Evolutionary conservation across 371 early-diverging fungal species (phyloP), one percentile per base, ranked within the genome.

Genomic region (Mucor indicus): DNA sequence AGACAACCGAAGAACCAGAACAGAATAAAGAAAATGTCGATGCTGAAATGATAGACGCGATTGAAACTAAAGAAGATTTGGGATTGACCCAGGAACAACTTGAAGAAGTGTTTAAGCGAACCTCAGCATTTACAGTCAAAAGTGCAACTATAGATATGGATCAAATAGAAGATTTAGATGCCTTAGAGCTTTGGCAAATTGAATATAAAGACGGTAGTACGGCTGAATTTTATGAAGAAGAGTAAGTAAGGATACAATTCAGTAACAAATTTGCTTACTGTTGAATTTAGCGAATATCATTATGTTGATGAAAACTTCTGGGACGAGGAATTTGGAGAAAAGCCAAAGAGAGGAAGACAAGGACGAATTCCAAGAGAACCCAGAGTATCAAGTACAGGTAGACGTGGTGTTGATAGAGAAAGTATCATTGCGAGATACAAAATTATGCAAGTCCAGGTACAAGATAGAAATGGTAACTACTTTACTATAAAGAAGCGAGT

Each of bases 71-170:
- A 47, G 38, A 45, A 10, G 41, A 41, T 2, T 40, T 53, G 32
- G 75, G 72, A 3, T 64, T 93, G 37, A 84, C 94, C 4, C 79
- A 85, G 56, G 88, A 85, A 54, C 91, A 91, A 49, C 68, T 93
- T 8, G 88, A 92, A 55, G 92, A 95, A 62, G 84, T 95, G 24
- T 95, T 95, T 49, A 80, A 82, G 51, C 84, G 90, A 15, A 95
- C 95, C 8, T 89, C 90, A 15, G 84, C 85, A 11, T 93, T 95
- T 62, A 93, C 93, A 0, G 88, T 93, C 21, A 80, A 84, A 46
- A 83, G 85, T 10, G 89, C 85, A 9, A 77, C 79, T 51, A 73
- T 82, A 32, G 70, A 77, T 44, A 79, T 80, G 33, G 56, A 67
- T 20, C 70, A 79, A 22, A 66, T 79, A 15, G 84, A 85, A 15